Conservation (phyloP, 1,284 basidiomycete species). For the Golubevia sp. region DNA sequence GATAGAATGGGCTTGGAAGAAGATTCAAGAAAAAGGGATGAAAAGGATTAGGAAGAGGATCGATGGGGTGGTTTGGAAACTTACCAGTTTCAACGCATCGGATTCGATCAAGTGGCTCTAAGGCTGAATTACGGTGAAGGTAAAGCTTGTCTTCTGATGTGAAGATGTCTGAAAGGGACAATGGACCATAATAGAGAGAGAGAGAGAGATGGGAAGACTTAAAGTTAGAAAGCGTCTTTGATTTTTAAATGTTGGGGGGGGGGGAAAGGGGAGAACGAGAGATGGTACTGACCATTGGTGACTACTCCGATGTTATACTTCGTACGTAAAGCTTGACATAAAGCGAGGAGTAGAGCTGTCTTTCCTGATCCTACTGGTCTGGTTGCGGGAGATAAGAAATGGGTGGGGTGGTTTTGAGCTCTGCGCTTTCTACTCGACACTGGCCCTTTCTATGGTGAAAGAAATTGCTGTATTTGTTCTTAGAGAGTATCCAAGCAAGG, state of each 20-base stretch:
- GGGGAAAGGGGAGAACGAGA: not conserved
- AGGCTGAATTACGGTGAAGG: slow-evolving; percentile 85
- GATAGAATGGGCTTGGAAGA: slow-evolving; percentile 66
- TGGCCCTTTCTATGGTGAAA: slow-evolving; percentile 4
- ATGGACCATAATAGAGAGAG: not conserved
- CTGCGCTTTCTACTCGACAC: too few relatives aligned
- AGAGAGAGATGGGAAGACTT: too few relatives aligned
- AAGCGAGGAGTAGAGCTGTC: slow-evolving; percentile 87
- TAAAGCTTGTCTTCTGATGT: slow-evolving; percentile 96
- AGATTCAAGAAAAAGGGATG: not conserved
- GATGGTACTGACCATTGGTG: slow-evolving; percentile 45
- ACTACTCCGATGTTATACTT: slow-evolving; percentile 83
- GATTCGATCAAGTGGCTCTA: slow-evolving; percentile 78
- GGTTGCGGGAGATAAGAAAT: not conserved
- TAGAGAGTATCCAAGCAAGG: too few relatives aligned
- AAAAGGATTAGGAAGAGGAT: not conserved
- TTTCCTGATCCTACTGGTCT: slow-evolving; percentile 90
- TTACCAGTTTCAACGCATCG: slow-evolving; percentile 93
- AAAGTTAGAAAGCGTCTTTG: too few relatives aligned
- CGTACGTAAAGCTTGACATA: slow-evolving; percentile 82
- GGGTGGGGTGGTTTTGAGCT: too few relatives aligned
- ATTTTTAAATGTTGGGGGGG: slow-evolving; percentile 21
- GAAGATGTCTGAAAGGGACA: slow-evolving; percentile 76
- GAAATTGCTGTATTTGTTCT: not conserved
- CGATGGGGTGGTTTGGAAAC: not conserved